phyloP scores from a whole-genome alignment of 73 alveolate species.

The Paramecium sexaurelia region DNA sequence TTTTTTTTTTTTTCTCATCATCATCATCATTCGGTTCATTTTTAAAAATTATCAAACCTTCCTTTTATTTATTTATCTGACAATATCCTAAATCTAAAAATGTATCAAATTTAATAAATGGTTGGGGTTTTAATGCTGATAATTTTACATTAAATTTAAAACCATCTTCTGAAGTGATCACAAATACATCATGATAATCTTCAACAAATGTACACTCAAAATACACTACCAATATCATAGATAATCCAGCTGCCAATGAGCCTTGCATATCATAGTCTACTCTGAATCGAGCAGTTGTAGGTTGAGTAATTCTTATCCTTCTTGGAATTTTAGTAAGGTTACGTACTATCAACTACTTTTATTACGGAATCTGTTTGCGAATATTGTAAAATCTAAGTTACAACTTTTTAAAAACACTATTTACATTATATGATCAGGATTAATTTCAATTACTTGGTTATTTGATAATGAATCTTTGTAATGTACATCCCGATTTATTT shows the following conservation, averaged over 20 bases:
- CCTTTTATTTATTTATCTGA: neutral
- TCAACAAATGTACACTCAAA: conserved; percentile 95
- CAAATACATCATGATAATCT: conserved; percentile 92
- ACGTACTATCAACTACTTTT: conserved; percentile 89
- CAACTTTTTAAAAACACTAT: neutral
- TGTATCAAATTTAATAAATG: conserved; percentile 29
- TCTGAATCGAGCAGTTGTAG: conserved; percentile 86
- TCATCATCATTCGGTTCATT: conserved; percentile 49
- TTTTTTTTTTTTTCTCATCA: neutral
- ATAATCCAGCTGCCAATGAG: conserved; percentile 95
- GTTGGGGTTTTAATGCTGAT: conserved; percentile 55
- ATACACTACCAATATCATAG: conserved; percentile 91
- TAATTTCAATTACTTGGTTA: neutral
- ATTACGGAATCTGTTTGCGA: conserved; percentile 90
- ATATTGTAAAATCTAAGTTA: conserved; percentile 71
- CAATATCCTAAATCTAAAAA: conserved; percentile 58
- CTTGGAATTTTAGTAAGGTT: conserved; percentile 89
- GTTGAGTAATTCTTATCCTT: conserved; percentile 91
- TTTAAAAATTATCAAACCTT: neutral
- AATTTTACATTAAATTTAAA: neutral
- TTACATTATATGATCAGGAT: conserved; percentile 3
- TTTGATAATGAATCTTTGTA: conserved; percentile 28
- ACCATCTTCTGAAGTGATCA: conserved; percentile 65
- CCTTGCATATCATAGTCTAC: conserved; percentile 87
- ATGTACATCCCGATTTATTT: conserved; percentile 2